Percentiles rank a stretch among this genome's conserved stretches.
Conservation (phyloP, 1,284 basidiomycete species). For the Mycosarcoma maydis region DNA sequence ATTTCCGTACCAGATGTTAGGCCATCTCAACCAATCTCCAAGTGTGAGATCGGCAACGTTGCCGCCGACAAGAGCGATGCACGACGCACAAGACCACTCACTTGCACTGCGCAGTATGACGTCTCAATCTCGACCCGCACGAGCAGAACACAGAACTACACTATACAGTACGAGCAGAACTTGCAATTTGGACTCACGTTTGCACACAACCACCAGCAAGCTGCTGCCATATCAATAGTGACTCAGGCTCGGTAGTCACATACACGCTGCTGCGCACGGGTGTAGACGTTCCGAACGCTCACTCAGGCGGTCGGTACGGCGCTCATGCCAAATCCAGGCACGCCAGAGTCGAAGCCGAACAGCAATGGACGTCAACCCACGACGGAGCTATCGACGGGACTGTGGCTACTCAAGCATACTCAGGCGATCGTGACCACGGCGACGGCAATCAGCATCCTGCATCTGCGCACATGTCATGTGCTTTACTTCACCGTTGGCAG, state of each 20-base stretch:
- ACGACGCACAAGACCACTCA: not conserved
- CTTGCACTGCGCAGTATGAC: not conserved
- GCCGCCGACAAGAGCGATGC: too few relatives aligned
- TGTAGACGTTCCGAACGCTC: too few relatives aligned
- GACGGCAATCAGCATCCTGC: conserved; percentile 45
- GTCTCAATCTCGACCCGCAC: not conserved
- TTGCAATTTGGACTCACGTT: too few relatives aligned
- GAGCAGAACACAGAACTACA: too few relatives aligned
- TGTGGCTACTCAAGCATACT: conserved; percentile 49
- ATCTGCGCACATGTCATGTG: conserved; percentile 40
- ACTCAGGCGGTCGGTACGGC: not conserved
- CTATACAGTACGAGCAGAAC: too few relatives aligned
- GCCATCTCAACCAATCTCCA: too few relatives aligned
- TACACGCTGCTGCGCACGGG: too few relatives aligned
- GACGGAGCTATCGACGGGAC: conserved; percentile 29
- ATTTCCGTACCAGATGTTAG: too few relatives aligned
- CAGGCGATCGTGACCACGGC: conserved; percentile 50
- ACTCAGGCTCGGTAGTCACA: too few relatives aligned
- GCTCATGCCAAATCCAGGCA: conserved; percentile 6
- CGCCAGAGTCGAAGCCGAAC: not conserved
- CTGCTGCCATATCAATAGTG: too few relatives aligned
- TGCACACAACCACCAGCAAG: not conserved
- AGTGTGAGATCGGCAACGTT: too few relatives aligned
- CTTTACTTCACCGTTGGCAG: conserved; percentile 40
- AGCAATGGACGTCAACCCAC: not conserved